Evolutionary conservation across 2,329 filamentous ascomycete species (phyloP).

Genomic region (Aspergillus pseudoglaucus): DNA sequence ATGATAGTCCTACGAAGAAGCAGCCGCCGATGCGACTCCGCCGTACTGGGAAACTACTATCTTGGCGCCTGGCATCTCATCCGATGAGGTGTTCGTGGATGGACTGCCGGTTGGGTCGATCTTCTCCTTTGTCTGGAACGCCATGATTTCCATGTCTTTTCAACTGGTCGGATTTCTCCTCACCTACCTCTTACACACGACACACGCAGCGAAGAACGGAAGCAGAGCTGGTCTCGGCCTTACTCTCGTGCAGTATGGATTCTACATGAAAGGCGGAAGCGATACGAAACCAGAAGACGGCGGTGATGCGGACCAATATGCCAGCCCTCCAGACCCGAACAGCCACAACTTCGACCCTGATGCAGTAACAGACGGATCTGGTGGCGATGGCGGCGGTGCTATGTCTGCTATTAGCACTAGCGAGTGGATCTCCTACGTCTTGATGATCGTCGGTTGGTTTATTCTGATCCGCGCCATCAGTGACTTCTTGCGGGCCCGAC

Average conservation of each 20-base stretch:
- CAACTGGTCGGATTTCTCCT: constrained; percentile 95
- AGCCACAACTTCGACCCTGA: constrained; percentile 78
- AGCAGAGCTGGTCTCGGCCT: constrained; percentile 90
- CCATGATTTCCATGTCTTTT: constrained; percentile 97
- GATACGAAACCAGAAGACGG: constrained; percentile 35
- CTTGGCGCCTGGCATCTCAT: constrained; percentile 81
- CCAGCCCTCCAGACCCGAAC: constrained; percentile 78
- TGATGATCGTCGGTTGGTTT: constrained; percentile 99
- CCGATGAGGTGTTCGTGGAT: constrained; percentile 94
- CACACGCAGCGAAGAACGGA: constrained; percentile 95
- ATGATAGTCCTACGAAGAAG: constrained; percentile 88
- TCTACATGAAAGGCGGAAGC: constrained; percentile 73
- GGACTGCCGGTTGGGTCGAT: constrained; percentile 84
- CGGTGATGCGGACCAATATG: constrained; percentile 35
- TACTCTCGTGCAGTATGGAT: constrained; percentile 92
- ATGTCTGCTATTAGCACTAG: constrained; percentile 59
- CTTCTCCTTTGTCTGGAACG: constrained; percentile 71
- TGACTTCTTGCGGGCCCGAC: constrained; percentile 78
- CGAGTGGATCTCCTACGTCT: constrained; percentile 83
- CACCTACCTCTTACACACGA: constrained; percentile 95
- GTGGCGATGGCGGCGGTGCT: constrained; percentile 33
- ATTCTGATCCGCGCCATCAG: constrained; percentile 89
- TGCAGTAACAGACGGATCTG: constrained; percentile 48
- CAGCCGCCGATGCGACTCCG: constrained; percentile 87
- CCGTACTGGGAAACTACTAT: constrained; percentile 99